Base-by-base conservation (phyloP, 176 grass and related monocot genomes). In the Eragrostis curvula region DNA sequence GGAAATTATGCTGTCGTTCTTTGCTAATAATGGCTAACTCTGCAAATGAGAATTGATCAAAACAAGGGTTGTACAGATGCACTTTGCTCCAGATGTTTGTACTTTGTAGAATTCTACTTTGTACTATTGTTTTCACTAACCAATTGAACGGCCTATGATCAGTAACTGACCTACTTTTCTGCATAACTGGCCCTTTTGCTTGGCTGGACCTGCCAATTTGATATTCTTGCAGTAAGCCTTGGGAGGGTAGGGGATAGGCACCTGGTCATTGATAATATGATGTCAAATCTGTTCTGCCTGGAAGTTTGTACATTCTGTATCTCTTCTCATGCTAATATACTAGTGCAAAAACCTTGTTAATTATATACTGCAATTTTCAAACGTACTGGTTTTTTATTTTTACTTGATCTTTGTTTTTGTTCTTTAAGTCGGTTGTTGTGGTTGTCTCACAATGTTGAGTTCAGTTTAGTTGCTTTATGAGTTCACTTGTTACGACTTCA, bases 401-500 rank as follows among this genome's bases (percentile, higher is more conserved):
- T 53, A n/a, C 3, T 60, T 29, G 25, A 43, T 75, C 50, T 15
- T 29, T 64, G 5, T 23, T 73, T 48, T 72, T 16, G 57, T 27
- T 21, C n/a, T 65, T 41, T 65, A 46, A 9, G 24, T 86, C 23
- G 43, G 65, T 23, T 61, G n/a, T 21, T 68, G 12, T 16, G 8
- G 24, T 46, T 58, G 7, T 30, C 30, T 20, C 32, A 66, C 32
- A 47, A 52, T 56, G 15, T 42, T 41, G 14, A 56, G 7, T 12
- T 63, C 12, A 0, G 5, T 30, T 63, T 29, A 16, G 6, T 63
- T 30, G 60, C 12, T 15, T 51, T 75, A 21, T 42, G 15, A 68
- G 15, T 29, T 71, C 6, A 65, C 23, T 81, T 69, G 12, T 80
- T 39, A 25, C 61, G 61, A 16, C 41, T 79, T 73, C 47, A 44